Conservation (phyloP, 2,329 filamentous ascomycete genomes). For the Fusarium buxicola region DNA sequence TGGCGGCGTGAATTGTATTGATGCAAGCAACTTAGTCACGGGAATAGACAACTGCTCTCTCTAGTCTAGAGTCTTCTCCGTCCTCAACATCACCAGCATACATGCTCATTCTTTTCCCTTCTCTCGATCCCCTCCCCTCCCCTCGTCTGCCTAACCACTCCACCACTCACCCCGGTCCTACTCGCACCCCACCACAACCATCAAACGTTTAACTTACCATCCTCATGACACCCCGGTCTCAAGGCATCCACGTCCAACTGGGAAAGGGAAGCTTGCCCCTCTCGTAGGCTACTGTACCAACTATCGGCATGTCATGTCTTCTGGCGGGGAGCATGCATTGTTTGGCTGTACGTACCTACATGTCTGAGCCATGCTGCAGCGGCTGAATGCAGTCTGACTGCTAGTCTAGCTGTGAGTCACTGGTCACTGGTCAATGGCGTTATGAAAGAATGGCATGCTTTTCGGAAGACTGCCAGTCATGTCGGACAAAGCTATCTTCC, state of each 20-base stretch:
- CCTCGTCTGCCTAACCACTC: conserved; percentile 21
- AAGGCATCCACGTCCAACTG: conserved; percentile 19
- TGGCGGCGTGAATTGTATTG: too few relatives aligned
- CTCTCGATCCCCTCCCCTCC: conserved; percentile 13
- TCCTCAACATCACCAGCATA: conserved; percentile 2
- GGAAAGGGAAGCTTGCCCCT: conserved; percentile 6
- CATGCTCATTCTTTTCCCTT: neutral
- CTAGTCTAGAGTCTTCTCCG: neutral
- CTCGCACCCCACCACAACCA: conserved; percentile 15
- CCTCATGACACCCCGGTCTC: conserved; percentile 31
- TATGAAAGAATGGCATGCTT: conserved; percentile 6
- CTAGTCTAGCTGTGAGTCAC: conserved; percentile 30
- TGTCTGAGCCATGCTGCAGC: neutral
- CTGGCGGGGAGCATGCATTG: neutral
- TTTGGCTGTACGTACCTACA: neutral
- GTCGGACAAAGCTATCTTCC: too few relatives aligned
- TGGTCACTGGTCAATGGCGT: conserved; percentile 7
- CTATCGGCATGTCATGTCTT: neutral
- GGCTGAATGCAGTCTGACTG: neutral
- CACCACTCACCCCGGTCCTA: neutral
- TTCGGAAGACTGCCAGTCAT: neutral
- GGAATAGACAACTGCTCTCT: too few relatives aligned
- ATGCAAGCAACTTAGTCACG: too few relatives aligned
- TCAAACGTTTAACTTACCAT: conserved; percentile 9
- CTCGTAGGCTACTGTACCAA: too few relatives aligned